A percentile compares a stretch with the other conserved stretches of the same genome.
Evolutionary conservation across 108 stramenopile genomes (phyloP).

Genomic region (Cyclotella kingstonii): DNA sequence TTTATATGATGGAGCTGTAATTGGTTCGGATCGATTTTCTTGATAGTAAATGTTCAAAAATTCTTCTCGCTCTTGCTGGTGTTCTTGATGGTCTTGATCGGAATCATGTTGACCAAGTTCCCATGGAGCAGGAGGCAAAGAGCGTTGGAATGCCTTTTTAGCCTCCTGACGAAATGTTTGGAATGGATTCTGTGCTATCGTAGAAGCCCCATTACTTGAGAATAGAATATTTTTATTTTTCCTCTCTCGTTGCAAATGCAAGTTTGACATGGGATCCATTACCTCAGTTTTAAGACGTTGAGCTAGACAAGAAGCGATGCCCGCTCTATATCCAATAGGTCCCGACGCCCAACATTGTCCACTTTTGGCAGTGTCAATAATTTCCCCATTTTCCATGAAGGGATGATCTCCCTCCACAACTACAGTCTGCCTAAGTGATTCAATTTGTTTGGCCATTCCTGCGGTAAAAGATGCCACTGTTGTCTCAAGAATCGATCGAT

Average conservation of each 20-base stretch:
- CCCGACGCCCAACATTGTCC: slow-evolving; percentile 35
- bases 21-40: neutral
- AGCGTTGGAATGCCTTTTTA: neutral
- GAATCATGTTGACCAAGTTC: slow-evolving; percentile 37
- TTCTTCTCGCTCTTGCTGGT: slow-evolving; percentile 33
- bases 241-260: slow-evolving; percentile 63
- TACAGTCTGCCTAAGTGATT: slow-evolving; percentile 67
- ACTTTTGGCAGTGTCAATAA: slow-evolving; percentile 13
- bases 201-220: slow-evolving; percentile 17
- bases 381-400: neutral
- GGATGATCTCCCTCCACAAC: slow-evolving; percentile 29
- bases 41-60: slow-evolving; percentile 31
- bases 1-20: slow-evolving; percentile 2
- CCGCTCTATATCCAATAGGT: slow-evolving; percentile 55
- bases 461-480: slow-evolving; percentile 82
- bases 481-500: slow-evolving; percentile 75
- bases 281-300: slow-evolving; percentile 58
- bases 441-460: slow-evolving; percentile 77
- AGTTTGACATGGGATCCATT: slow-evolving; percentile 61
- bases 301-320: slow-evolving; percentile 72
- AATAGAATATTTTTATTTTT: slow-evolving; percentile 3
- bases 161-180: slow-evolving; percentile 9
- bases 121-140: slow-evolving; percentile 44
- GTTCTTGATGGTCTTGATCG: slow-evolving; percentile 20
- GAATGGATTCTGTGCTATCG: slow-evolving; percentile 39